Evolutionary conservation across 2,329 filamentous ascomycete species (phyloP).

Genomic region (Ophiocordyceps robertsii): DNA sequence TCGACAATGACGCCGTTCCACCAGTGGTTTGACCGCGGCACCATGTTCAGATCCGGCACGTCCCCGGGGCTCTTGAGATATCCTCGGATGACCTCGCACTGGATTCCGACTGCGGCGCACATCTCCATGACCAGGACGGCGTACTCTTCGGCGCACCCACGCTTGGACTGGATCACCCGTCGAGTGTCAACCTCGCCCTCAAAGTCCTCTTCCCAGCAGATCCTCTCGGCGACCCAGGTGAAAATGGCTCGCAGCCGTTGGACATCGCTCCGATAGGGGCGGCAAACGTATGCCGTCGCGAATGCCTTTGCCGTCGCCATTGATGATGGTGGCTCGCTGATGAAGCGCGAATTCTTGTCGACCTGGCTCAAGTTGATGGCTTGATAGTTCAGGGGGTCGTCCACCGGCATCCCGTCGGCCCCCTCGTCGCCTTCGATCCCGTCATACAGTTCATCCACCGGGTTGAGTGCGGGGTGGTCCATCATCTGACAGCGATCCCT

Average conservation of each 20-base stretch:
- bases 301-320: constrained; percentile 71
- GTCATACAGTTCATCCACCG: constrained; percentile 78
- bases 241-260: constrained; percentile 91
- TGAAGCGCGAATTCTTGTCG: constrained; percentile 89
- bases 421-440: constrained; percentile 83
- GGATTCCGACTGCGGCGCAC: constrained; percentile 79
- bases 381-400: constrained; percentile 68
- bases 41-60: constrained; percentile 61
- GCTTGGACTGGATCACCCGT: constrained; percentile 69
- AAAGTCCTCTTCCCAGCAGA: constrained; percentile 90
- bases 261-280: constrained; percentile 87
- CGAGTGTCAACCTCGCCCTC: constrained; percentile 74
- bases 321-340: constrained; percentile 61
- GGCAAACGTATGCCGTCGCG: constrained; percentile 83
- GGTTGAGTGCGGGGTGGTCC: constrained; percentile 76
- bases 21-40: constrained; percentile 88
- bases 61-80: constrained; percentile 89
- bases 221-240: constrained; percentile 91
- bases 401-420: constrained; percentile 70
- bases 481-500: constrained; percentile 89
- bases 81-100: constrained; percentile 75
- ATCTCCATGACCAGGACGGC: constrained; percentile 82
- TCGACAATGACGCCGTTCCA: constrained; percentile 95
- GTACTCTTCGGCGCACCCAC: constrained; percentile 81
- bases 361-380: constrained; percentile 72